A percentile compares a stretch with the other conserved stretches of the same genome.
Evolutionary conservation across 2,329 filamentous ascomycete species (phyloP).

Genomic region (Cryphonectria parasitica): DNA sequence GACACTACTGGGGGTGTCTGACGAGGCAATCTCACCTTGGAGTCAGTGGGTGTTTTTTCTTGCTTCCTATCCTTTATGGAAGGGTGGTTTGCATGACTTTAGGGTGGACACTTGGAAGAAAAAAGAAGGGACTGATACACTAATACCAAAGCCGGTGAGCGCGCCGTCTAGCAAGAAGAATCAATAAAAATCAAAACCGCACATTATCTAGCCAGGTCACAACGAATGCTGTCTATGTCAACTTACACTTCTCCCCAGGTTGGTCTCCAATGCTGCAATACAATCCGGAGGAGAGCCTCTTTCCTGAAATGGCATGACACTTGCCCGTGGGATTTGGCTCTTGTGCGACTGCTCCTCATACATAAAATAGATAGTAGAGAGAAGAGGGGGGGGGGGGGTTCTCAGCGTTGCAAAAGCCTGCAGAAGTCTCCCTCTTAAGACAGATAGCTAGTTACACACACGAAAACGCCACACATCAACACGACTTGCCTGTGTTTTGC

Average conservation of each 20-base stretch:
- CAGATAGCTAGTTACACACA: background rate
- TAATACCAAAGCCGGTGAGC: background rate
- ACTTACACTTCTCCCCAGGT: background rate
- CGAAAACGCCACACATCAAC: background rate
- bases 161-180: background rate
- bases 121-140: conserved; percentile 32
- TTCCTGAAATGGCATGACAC: background rate
- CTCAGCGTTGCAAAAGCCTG: too few species aligned
- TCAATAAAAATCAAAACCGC: background rate
- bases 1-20: conserved; percentile 7
- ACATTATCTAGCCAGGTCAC: background rate
- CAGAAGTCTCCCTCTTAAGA: too few species aligned
- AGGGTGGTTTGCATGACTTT: background rate
- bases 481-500: background rate
- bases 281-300: background rate
- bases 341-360: too few species aligned
- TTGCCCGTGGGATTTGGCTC: too few species aligned
- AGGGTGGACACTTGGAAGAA: conserved; percentile 12
- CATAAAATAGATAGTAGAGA: too few species aligned
- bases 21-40: background rate
- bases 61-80: background rate
- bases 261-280: background rate
- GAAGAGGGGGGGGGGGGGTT: too few species aligned
- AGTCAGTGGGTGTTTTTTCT: background rate
- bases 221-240: background rate